Conservation (phyloP, 169 alveolate species). For the Babesia ovis region DNA sequence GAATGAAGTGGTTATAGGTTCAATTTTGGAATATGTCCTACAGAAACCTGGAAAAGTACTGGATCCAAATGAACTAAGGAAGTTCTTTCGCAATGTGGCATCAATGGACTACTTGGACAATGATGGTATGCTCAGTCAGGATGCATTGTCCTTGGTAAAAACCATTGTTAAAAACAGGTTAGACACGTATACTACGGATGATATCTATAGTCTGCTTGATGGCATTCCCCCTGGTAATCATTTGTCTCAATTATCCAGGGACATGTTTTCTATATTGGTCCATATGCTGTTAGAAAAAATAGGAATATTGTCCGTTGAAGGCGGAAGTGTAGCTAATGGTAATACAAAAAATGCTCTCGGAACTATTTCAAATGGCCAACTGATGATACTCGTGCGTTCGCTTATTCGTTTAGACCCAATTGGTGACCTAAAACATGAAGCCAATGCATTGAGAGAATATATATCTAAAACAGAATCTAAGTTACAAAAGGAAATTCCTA, state of each 20-base stretch:
- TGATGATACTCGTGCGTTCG: not conserved
- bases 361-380: not conserved
- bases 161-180: not conserved
- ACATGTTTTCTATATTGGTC: not conserved
- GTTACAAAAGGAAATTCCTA: too few species aligned
- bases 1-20: not conserved
- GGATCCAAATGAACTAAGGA: not conserved
- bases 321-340: too few species aligned
- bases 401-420: not conserved
- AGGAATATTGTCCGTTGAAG: not conserved
- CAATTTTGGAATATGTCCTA: conserved; percentile 4
- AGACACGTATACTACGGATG: conserved; percentile 3
- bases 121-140: conserved; percentile 8
- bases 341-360: not conserved
- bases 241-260: not conserved
- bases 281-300: not conserved
- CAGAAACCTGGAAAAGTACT: not conserved
- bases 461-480: too few species aligned
- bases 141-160: not conserved
- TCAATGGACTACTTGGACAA: conserved; percentile 2
- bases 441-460: not conserved
- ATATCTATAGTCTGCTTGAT: not conserved
- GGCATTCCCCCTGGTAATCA: not conserved
- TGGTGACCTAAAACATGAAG: not conserved
- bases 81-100: conserved; percentile 12